Conservation (phyloP, 495 filamentous ascomycete genomes). For the Rhypophila decipiens region DNA sequence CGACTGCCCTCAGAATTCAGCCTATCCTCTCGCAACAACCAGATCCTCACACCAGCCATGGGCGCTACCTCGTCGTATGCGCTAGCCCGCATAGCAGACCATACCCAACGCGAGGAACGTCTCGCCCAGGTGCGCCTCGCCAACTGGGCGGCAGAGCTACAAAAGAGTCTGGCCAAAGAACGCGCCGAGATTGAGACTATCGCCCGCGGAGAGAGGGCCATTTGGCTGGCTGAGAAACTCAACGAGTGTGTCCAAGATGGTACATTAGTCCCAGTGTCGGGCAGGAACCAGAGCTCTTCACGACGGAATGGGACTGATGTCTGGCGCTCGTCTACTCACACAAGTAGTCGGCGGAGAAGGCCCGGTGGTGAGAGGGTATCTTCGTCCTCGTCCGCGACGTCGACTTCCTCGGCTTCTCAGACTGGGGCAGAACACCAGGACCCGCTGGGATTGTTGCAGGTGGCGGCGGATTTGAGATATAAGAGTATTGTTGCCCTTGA, state of each 20-base stretch:
- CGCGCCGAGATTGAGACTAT: conserved; percentile 68
- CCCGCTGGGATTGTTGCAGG: conserved; percentile 68
- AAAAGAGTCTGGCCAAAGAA: conserved; percentile 76
- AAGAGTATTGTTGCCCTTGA: conserved; percentile 67
- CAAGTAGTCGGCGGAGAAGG: not conserved
- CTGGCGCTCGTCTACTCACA: not conserved
- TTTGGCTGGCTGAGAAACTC: conserved; percentile 73
- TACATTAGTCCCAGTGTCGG: conserved; percentile 45
- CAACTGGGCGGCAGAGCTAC: conserved; percentile 87
- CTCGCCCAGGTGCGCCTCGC: conserved; percentile 75
- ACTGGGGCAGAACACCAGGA: conserved; percentile 40
- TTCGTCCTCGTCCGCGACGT: not conserved
- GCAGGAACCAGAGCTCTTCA: conserved; percentile 6
- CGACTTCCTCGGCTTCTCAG: no score
- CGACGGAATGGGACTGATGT: not conserved
- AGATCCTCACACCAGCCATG: conserved; percentile 16
- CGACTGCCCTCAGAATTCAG: not conserved
- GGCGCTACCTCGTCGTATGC: conserved; percentile 53
- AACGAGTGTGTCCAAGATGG: conserved; percentile 71
- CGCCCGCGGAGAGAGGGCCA: conserved; percentile 62
- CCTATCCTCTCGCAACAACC: conserved; percentile 6
- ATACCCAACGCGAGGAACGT: conserved; percentile 64
- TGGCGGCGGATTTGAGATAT: conserved; percentile 59
- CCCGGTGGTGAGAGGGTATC: not conserved
- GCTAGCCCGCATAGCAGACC: conserved; percentile 63